Conservation (phyloP, 163 green algal species). For the Volvox carteri region DNA sequence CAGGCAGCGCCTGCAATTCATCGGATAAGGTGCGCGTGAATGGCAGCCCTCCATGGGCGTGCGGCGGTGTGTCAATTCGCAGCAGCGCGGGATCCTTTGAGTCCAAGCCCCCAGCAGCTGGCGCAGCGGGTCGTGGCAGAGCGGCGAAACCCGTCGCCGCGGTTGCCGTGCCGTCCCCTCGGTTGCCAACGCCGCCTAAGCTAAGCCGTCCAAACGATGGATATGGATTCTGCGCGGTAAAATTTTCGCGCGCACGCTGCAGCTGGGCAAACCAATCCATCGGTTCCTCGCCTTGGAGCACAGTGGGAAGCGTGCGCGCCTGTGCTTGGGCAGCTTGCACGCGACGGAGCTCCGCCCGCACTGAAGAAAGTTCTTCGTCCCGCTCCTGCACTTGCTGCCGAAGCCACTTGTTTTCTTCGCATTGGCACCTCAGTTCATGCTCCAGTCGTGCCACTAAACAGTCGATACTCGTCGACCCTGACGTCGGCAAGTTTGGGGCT, state of each 20-base stretch:
- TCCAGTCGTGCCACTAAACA: neutral
- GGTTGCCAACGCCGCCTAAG: neutral
- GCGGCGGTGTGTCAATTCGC: slow-evolving; percentile 30
- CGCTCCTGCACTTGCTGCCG: slow-evolving; percentile 5
- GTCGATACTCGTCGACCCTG: neutral
- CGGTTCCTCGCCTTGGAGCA: neutral
- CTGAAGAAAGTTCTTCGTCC: neutral
- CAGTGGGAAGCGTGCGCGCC: neutral
- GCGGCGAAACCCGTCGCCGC: neutral
- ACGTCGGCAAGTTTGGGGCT: neutral
- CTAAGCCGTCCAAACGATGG: neutral
- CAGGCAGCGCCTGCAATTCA: neutral
- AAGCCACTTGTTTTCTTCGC: neutral
- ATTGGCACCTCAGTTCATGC: neutral
- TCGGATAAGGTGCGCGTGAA: neutral
- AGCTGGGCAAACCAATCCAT: neutral
- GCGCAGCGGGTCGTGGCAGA: too few relatives aligned
- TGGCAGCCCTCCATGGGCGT: neutral
- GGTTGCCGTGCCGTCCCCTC: neutral
- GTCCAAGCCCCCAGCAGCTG: too few relatives aligned
- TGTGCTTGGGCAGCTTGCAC: neutral
- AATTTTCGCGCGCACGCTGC: neutral
- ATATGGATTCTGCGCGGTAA: neutral
- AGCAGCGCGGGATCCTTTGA: neutral
- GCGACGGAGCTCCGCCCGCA: neutral